Evolutionary conservation across 2,329 filamentous ascomycete genomes (phyloP).

Genomic region (Diplodia sapinea): DNA sequence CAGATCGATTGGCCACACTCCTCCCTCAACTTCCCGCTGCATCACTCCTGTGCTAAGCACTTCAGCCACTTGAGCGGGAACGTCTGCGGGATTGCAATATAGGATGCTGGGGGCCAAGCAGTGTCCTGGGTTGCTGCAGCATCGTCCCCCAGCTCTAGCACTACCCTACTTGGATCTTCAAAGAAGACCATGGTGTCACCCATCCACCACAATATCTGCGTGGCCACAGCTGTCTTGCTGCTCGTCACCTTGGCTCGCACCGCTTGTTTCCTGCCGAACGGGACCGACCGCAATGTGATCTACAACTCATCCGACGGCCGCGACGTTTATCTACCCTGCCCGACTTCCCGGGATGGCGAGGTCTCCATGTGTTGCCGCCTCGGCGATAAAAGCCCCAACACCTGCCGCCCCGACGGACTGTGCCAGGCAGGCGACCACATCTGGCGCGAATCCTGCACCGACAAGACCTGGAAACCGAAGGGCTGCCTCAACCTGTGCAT

Average conservation of each 20-base stretch:
- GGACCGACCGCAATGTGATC: not conserved
- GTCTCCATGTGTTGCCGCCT: not conserved
- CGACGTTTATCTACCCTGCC: not conserved
- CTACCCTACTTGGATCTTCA: too few species aligned
- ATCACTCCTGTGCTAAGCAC: too few species aligned
- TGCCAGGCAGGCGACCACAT: not conserved
- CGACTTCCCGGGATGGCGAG: not conserved
- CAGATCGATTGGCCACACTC: too few species aligned
- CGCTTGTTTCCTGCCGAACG: not conserved
- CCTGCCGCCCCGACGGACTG: not conserved
- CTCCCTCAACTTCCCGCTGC: too few species aligned
- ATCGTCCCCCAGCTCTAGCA: too few species aligned
- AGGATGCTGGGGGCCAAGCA: too few species aligned
- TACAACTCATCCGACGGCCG: not conserved
- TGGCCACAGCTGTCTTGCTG: not conserved
- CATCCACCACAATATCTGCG: not conserved
- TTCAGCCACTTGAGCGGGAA: too few species aligned
- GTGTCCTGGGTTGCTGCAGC: too few species aligned
- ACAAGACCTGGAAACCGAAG: not conserved
- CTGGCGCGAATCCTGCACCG: not conserved
- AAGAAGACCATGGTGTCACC: not conserved
- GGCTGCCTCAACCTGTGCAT: not conserved
- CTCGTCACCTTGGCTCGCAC: not conserved
- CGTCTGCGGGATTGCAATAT: too few species aligned
- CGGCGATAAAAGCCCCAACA: not conserved